These are phyloP conservation scores for Neonectria hederae DNA, from an alignment of 2,329 filamentous ascomycete species.

Conservation along the genomic window DNA sequence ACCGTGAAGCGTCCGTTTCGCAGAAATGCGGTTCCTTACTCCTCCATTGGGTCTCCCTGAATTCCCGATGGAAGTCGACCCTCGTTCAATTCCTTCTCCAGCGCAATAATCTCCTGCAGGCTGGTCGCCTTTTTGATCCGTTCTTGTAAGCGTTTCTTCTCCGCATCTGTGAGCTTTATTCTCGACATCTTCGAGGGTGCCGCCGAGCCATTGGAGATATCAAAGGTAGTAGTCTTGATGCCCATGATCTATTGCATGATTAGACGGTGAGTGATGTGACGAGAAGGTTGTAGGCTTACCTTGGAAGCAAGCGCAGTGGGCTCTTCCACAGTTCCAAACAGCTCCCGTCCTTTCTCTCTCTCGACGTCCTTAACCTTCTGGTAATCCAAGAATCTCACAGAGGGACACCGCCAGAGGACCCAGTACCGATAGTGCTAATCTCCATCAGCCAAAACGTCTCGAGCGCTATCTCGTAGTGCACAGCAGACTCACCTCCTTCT, in stretches of 20 bases:
- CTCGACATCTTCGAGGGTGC: constrained; percentile 72
- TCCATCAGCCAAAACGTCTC: constrained; percentile 16
- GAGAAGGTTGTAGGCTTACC: constrained; percentile 51
- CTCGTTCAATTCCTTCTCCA: constrained; percentile 94
- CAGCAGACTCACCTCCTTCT: constrained; percentile 80
- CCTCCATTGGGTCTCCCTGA: constrained; percentile 67
- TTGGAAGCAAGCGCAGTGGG: constrained; percentile 83
- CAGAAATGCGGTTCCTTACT: constrained; percentile 50
- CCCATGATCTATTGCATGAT: constrained; percentile 73
- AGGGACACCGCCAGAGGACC: constrained; percentile 86
- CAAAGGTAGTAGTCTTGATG: constrained; percentile 81
- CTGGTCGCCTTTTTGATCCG: constrained; percentile 90
- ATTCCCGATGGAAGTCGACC: constrained; percentile 81
- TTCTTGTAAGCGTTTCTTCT: constrained; percentile 85
- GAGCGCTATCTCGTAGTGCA: no score
- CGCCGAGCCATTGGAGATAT: constrained; percentile 57
- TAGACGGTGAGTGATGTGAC: constrained; percentile 4
- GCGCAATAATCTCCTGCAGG: constrained; percentile 84
- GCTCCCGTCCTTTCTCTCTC: constrained; percentile 75
- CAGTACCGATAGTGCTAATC: constrained; percentile 88
- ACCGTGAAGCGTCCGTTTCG: not conserved
- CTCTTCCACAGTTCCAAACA: constrained; percentile 83
- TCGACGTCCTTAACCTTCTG: constrained; percentile 90
- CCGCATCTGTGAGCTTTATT: constrained; percentile 86
- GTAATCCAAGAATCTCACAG: constrained; percentile 91